Conservation (phyloP, 257 asterid genomes). For the Mitragyna speciosa region DNA sequence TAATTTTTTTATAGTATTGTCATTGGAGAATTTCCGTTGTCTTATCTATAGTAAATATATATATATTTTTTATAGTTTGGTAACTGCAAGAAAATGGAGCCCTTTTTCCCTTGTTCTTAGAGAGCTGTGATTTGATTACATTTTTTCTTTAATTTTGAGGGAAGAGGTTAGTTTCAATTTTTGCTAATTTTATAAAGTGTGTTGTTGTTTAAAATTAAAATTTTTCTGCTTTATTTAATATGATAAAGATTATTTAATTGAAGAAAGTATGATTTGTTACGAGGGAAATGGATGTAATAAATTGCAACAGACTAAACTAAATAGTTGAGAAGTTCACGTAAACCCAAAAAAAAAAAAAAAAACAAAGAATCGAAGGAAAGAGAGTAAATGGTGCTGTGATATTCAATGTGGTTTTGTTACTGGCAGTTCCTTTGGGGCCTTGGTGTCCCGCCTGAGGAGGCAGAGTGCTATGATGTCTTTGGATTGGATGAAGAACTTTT, state of each 20-base stretch:
- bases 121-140: background rate
- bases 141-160: background rate
- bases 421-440: slow-evolving; percentile 90
- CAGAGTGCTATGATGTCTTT: slow-evolving; percentile 87
- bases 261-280: background rate
- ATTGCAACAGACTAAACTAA: background rate
- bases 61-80: no score
- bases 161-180: background rate
- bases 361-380: background rate
- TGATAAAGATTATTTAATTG: background rate
- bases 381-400: background rate
- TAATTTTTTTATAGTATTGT: no score
- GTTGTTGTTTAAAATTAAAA: background rate
- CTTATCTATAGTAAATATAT: background rate
- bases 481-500: slow-evolving; percentile 91
- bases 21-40: background rate
- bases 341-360: no score
- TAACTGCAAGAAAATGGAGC: background rate
- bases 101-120: background rate
- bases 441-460: slow-evolving; percentile 71
- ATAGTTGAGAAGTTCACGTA: background rate
- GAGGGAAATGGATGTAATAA: background rate
- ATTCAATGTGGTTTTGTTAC: slow-evolving; percentile 16
- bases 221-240: background rate
- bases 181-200: background rate